Percentiles rank a stretch among this genome's conserved stretches.
phyloP scores from a whole-genome alignment of 1,284 basidiomycete species.

The Tilletia indica region DNA sequence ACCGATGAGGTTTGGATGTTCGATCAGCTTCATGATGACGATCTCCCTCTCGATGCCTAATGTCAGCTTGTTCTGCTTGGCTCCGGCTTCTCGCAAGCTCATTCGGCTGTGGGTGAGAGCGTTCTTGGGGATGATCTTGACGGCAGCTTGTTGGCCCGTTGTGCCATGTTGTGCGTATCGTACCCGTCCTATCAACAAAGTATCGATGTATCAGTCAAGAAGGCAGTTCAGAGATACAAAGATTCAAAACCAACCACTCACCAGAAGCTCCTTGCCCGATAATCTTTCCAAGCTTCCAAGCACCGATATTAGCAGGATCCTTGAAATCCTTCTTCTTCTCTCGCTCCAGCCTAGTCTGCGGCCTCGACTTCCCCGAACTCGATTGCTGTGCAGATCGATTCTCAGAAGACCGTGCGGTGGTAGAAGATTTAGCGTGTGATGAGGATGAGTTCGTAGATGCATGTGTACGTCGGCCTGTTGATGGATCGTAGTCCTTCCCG shows the following conservation, averaged over 20 bases:
- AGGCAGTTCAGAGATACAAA: neutral
- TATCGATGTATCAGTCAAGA: neutral
- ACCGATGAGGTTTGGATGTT: slow-evolving; percentile 91
- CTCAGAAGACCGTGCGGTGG: neutral
- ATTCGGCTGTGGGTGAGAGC: slow-evolving; percentile 70
- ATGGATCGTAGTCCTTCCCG: slow-evolving; percentile 16
- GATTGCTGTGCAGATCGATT: neutral
- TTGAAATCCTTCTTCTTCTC: slow-evolving; percentile 58
- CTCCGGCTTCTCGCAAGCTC: slow-evolving; percentile 70
- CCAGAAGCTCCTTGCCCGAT: slow-evolving; percentile 83
- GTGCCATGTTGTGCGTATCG: slow-evolving; percentile 83
- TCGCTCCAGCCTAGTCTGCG: slow-evolving; percentile 46
- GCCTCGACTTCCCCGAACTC: slow-evolving; percentile 21
- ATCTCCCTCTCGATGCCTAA: slow-evolving; percentile 92
- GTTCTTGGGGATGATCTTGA: slow-evolving; percentile 93
- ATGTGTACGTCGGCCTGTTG: slow-evolving; percentile 9
- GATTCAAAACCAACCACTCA: slow-evolving; percentile 56
- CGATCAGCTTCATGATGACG: slow-evolving; percentile 97
- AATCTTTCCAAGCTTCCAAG: slow-evolving; percentile 89
- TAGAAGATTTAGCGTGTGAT: neutral
- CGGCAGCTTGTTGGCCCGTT: slow-evolving; percentile 85
- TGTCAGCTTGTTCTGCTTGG: slow-evolving; percentile 75
- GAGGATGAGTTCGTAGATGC: neutral
- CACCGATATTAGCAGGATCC: slow-evolving; percentile 67
- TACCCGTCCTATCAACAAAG: slow-evolving; percentile 70